phyloP scores from a whole-genome alignment of 768 basidiomycete genomes.

The Suillus americanus region DNA sequence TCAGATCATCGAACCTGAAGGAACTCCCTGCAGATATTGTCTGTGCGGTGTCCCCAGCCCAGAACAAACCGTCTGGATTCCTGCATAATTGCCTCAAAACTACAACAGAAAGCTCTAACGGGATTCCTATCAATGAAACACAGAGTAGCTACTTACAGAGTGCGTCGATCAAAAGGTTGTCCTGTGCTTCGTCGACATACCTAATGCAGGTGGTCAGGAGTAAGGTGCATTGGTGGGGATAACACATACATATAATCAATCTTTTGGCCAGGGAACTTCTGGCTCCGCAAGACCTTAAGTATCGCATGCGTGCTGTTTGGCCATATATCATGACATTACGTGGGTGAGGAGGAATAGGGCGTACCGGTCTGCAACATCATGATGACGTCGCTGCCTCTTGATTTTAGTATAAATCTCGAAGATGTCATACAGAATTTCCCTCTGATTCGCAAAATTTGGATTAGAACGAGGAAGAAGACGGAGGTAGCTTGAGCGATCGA shows the following conservation, averaged over 20 bases:
- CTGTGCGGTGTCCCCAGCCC: slow-evolving; percentile 82
- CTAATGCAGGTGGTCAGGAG: slow-evolving; percentile 30
- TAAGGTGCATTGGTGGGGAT: background rate
- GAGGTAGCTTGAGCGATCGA: slow-evolving; percentile 46
- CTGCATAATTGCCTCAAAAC: slow-evolving; percentile 62
- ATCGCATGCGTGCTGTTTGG: slow-evolving; percentile 50
- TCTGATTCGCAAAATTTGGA: slow-evolving; percentile 51
- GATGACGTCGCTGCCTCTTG: slow-evolving; percentile 42
- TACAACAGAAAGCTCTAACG: slow-evolving; percentile 20
- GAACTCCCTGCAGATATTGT: slow-evolving; percentile 73
- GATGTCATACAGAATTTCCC: slow-evolving; percentile 49
- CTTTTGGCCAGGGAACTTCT: slow-evolving; percentile 31
- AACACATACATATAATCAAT: slow-evolving; percentile 55
- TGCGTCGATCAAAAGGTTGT: slow-evolving; percentile 66
- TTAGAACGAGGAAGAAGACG: slow-evolving; percentile 51
- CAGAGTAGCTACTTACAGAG: slow-evolving; percentile 39
- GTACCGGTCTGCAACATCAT: slow-evolving; percentile 63
- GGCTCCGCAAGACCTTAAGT: slow-evolving; percentile 31
- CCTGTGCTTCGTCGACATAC: slow-evolving; percentile 76
- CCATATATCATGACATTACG: background rate
- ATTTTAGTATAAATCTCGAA: slow-evolving; percentile 51
- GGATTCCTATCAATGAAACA: background rate
- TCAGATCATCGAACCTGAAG: slow-evolving; percentile 71
- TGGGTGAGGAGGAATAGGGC: background rate
- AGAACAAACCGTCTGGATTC: slow-evolving; percentile 68